phyloP scores from a whole-genome alignment of 2,329 filamentous ascomycete genomes.

The Parafenestella ontariensis region DNA sequence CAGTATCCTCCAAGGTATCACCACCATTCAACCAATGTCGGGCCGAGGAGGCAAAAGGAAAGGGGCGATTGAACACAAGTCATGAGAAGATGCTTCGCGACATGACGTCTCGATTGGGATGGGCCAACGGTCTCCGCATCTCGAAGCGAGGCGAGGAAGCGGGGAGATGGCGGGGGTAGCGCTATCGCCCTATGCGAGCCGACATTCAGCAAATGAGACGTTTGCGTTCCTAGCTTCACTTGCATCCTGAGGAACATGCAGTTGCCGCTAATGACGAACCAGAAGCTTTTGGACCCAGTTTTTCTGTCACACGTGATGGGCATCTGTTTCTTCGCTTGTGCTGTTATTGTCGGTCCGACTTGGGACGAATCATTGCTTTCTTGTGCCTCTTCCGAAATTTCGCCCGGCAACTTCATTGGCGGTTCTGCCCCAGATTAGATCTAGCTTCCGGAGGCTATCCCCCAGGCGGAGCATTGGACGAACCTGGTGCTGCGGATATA shows the following conservation, averaged over 20 bases:
- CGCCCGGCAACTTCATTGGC: conserved; percentile 16
- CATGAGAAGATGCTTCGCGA: conserved; percentile 6
- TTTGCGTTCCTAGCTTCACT: not conserved
- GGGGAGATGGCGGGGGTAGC: not conserved
- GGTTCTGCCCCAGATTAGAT: conserved; percentile 24
- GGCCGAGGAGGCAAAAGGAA: conserved; percentile 12
- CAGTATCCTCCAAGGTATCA: not conserved
- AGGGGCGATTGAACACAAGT: conserved; percentile 5
- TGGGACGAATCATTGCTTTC: conserved; percentile 16
- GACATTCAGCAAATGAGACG: conserved; percentile 27
- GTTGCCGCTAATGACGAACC: not conserved
- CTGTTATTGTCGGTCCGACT: conserved; percentile 23
- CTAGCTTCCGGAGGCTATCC: conserved; percentile 13
- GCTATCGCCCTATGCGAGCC: conserved; percentile 13
- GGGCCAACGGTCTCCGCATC: conserved; percentile 1
- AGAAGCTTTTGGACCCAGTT: not conserved
- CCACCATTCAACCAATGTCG: conserved; percentile 19
- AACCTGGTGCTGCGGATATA: conserved; percentile 9
- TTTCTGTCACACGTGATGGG: conserved; percentile 4
- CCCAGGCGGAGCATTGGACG: conserved; percentile 11
- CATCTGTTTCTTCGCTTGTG: not conserved
- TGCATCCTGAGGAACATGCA: not conserved
- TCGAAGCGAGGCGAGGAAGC: conserved; percentile 14
- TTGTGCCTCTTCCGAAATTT: conserved; percentile 4
- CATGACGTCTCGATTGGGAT: conserved; percentile 17